A percentile compares a stretch with the other conserved stretches of the same genome.
Conservation (phyloP, 208 protist genomes). For the Crithidia mellificae region DNA sequence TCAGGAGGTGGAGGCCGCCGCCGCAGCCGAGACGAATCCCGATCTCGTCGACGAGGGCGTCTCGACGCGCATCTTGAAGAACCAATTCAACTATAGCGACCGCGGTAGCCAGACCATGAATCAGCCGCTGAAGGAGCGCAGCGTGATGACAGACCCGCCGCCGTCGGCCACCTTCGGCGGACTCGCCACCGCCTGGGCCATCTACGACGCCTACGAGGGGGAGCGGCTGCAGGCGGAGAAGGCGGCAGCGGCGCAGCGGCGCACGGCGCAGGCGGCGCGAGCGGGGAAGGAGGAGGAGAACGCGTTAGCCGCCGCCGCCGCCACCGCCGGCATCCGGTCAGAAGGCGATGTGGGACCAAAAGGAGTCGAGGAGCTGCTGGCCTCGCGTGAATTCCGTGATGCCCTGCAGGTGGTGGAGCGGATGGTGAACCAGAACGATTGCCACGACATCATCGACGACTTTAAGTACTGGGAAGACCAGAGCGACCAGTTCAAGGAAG, state of each 20-base stretch:
- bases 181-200: conserved; percentile 94
- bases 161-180: conserved; percentile 84
- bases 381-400: conserved; percentile 52
- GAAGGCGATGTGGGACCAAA: conserved; percentile 26
- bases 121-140: conserved; percentile 73
- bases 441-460: conserved; percentile 96
- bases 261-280: conserved; percentile 59
- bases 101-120: conserved; percentile 97
- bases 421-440: conserved; percentile 98
- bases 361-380: conserved; percentile 63
- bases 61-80: conserved; percentile 92
- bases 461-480: conserved; percentile 98
- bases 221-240: conserved; percentile 88
- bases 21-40: conserved; percentile 85
- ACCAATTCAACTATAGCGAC: conserved; percentile 98
- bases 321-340: conserved; percentile 5
- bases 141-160: conserved; percentile 93
- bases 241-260: conserved; percentile 67
- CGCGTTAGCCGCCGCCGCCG: conserved; percentile 21
- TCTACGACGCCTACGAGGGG: conserved; percentile 95
- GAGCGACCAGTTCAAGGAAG: conserved; percentile 93
- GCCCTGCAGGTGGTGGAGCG: conserved; percentile 94
- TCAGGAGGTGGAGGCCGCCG: conserved; percentile 69
- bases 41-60: conserved; percentile 81
- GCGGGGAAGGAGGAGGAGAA: conserved; percentile 80